Evolutionary conservation across 495 filamentous ascomycete species (phyloP).

Genomic region (Penicillium lividum): DNA sequence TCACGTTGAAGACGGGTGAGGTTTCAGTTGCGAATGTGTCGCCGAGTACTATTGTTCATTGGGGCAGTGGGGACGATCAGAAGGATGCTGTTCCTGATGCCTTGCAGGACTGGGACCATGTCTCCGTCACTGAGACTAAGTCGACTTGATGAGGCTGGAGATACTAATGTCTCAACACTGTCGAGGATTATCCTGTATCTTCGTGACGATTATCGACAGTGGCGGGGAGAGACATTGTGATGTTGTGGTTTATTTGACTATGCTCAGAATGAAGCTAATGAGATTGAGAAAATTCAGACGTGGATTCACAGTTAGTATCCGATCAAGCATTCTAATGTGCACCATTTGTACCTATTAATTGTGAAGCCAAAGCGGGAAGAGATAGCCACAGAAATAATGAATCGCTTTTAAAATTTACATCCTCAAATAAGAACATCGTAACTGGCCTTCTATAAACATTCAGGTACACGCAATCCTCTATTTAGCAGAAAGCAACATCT

Average conservation of each 20-base stretch:
- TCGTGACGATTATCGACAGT: not conserved
- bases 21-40: not conserved
- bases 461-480: constrained; percentile 24
- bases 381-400: constrained; percentile 3
- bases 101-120: constrained; percentile 12
- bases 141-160: not conserved
- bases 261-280: not conserved
- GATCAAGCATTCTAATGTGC: not conserved
- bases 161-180: not conserved
- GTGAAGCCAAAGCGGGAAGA: not conserved
- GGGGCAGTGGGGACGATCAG: not conserved
- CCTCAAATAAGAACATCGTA: constrained; percentile 1
- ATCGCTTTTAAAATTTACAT: constrained; percentile 3
- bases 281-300: not conserved
- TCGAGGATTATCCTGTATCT: no score
- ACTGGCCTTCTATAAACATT: constrained; percentile 13
- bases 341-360: not conserved
- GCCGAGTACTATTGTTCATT: not conserved
- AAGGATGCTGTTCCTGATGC: not conserved
- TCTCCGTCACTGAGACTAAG: constrained; percentile 7
- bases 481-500: constrained; percentile 46
- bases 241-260: not conserved
- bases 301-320: not conserved
- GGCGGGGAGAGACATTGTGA: not conserved
- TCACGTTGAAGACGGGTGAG: no score